These are phyloP conservation scores for Cercospora sojina DNA, from an alignment of 2,329 filamentous ascomycete species.

Conservation along the genomic window DNA sequence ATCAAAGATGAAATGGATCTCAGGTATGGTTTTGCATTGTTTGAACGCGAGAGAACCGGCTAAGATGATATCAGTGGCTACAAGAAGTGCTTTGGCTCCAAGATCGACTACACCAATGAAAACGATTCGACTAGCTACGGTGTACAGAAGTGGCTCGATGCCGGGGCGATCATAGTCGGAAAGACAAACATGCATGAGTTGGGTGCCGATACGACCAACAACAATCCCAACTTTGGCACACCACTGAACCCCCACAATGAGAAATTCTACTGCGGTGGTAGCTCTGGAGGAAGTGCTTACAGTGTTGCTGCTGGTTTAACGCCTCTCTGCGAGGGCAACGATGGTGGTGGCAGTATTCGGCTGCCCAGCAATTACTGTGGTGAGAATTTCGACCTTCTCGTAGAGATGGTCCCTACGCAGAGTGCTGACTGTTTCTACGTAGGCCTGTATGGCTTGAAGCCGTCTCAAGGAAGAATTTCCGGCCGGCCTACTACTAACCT, in stretches of 20 bases:
- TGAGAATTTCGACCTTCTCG: neutral
- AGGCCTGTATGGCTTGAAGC: conserved; percentile 75
- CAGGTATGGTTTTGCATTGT: neutral
- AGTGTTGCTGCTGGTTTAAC: conserved; percentile 68
- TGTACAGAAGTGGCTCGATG: conserved; percentile 67
- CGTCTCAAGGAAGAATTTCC: conserved; percentile 69
- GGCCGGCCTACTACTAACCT: conserved; percentile 58
- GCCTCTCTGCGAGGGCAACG: conserved; percentile 72
- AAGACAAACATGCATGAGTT: conserved; percentile 80
- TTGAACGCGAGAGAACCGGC: neutral
- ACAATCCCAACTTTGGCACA: conserved; percentile 73
- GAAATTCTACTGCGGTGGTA: conserved; percentile 76
- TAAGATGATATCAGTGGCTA: conserved; percentile 57
- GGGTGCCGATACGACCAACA: conserved; percentile 71
- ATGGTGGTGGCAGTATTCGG: conserved; percentile 71
- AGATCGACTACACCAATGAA: conserved; percentile 55
- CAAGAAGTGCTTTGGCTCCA: conserved; percentile 64
- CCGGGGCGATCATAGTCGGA: conserved; percentile 71
- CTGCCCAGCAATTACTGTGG: conserved; percentile 73
- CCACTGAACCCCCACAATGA: conserved; percentile 76
- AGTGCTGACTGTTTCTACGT: neutral
- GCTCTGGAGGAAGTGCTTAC: conserved; percentile 74
- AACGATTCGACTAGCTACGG: conserved; percentile 65
- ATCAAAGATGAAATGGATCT: conserved; percentile 80
- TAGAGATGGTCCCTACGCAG: no score